Evolutionary conservation across 495 filamentous ascomycete species (phyloP).

Genomic region (Hypoxylon fragiforme): DNA sequence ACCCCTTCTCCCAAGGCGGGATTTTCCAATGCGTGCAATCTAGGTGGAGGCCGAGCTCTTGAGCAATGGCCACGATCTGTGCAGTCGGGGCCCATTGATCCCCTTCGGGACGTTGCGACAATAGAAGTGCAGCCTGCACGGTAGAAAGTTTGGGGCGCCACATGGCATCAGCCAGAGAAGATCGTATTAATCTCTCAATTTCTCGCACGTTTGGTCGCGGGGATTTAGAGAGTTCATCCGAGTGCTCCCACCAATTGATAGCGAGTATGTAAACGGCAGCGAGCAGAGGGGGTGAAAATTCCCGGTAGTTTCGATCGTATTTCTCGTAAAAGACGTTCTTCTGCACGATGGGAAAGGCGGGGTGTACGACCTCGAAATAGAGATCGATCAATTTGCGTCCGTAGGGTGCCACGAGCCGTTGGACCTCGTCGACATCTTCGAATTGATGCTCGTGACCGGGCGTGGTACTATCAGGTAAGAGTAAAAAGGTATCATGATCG

Average conservation of each 20-base stretch:
- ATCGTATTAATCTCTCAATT: slow-evolving; percentile 76
- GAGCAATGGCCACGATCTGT: slow-evolving; percentile 77
- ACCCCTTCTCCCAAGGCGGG: slow-evolving; percentile 79
- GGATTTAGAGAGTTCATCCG: slow-evolving; percentile 63
- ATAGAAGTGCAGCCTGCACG: slow-evolving; percentile 84
- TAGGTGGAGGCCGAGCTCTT: slow-evolving; percentile 84
- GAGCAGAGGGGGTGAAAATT: slow-evolving; percentile 80
- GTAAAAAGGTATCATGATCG: slow-evolving; percentile 80
- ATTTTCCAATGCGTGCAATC: slow-evolving; percentile 89
- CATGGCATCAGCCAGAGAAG: slow-evolving; percentile 74
- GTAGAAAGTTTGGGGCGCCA: slow-evolving; percentile 88
- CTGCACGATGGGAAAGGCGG: slow-evolving; percentile 86
- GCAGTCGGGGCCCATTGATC: slow-evolving; percentile 86
- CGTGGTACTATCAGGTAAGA: slow-evolving; percentile 68
- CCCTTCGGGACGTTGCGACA: slow-evolving; percentile 85
- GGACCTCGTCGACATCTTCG: slow-evolving; percentile 76
- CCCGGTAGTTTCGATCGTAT: slow-evolving; percentile 72
- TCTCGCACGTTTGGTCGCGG: slow-evolving; percentile 73
- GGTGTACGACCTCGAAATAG: slow-evolving; percentile 87
- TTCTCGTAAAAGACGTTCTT: slow-evolving; percentile 86
- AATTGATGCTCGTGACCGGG: slow-evolving; percentile 62
- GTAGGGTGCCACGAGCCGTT: slow-evolving; percentile 79
- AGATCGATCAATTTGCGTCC: slow-evolving; percentile 79
- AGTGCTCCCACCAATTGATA: slow-evolving; percentile 85
- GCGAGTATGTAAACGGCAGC: slow-evolving; percentile 90